A percentile compares a stretch with the other conserved stretches of the same genome.
These are phyloP conservation scores for Boletus edulis DNA, from an alignment of 768 basidiomycete species.

Conservation along the genomic window DNA sequence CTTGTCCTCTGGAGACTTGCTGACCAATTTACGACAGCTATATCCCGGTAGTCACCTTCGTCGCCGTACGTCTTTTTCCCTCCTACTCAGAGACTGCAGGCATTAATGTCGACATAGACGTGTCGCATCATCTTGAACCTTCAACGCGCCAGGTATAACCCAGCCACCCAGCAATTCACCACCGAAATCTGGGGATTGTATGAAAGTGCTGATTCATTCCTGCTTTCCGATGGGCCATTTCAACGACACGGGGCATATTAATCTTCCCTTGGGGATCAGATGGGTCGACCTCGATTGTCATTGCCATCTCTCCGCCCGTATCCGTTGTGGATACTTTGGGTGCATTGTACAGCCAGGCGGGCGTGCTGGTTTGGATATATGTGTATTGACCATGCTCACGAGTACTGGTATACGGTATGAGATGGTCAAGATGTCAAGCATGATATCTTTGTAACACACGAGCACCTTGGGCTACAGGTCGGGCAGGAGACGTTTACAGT, in stretches of 20 bases:
- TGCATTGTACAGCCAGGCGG: background rate
- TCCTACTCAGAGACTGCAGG: background rate
- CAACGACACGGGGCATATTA: background rate
- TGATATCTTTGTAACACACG: too few relatives aligned
- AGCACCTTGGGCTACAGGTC: background rate
- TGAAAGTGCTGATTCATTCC: constrained; percentile 13
- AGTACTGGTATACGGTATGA: background rate
- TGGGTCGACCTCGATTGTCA: background rate
- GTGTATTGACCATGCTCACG: background rate
- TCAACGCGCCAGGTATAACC: background rate
- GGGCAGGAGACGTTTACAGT: background rate
- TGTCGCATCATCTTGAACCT: constrained; percentile 21
- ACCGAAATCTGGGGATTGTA: constrained; percentile 17
- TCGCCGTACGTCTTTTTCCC: constrained; percentile 13
- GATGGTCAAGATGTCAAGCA: background rate
- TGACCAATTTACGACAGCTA: constrained; percentile 10
- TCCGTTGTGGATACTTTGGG: background rate
- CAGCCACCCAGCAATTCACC: constrained; percentile 1
- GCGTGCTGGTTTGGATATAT: background rate
- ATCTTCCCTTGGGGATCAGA: background rate
- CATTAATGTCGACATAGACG: constrained; percentile 1
- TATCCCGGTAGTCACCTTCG: constrained; percentile 13
- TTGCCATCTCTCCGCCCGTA: background rate
- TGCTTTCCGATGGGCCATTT: constrained; percentile 1
- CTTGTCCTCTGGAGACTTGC: background rate